Conservation (phyloP, 2,329 filamentous ascomycete species). For the Venturia asperata region DNA sequence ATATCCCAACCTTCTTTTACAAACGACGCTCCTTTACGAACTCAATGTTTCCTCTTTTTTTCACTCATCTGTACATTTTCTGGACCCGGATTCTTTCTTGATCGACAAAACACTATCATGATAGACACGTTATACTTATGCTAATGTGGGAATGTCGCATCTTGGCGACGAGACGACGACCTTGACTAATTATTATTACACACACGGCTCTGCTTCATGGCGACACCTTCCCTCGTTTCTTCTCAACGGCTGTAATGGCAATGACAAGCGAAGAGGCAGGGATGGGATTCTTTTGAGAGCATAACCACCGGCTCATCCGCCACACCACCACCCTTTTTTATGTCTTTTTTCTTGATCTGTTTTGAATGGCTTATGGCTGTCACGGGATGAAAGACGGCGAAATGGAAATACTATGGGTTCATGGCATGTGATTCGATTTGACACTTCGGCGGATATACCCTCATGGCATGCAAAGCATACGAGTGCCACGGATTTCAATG, state of each 20-base stretch:
- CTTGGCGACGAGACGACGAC: slow-evolving; percentile 12
- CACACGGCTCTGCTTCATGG: not conserved
- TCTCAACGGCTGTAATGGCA: not conserved
- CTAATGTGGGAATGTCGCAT: slow-evolving; percentile 11
- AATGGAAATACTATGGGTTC: not conserved
- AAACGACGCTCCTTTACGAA: slow-evolving; percentile 14
- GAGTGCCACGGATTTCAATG: slow-evolving; percentile 9
- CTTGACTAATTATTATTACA: slow-evolving; percentile 6
- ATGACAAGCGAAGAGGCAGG: not conserved
- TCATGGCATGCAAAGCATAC: slow-evolving; percentile 12
- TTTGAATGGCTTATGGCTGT: not conserved
- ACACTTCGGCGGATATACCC: slow-evolving; percentile 11
- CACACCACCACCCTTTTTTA: not conserved
- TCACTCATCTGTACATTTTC: not conserved
- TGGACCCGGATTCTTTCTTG: not conserved
- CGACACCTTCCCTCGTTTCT: not conserved
- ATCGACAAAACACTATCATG: not conserved
- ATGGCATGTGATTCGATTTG: not conserved
- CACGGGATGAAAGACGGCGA: not conserved
- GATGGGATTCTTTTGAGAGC: not conserved
- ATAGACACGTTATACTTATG: slow-evolving; percentile 6
- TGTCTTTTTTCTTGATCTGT: not conserved
- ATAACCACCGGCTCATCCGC: not conserved
- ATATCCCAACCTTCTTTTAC: slow-evolving; percentile 14
- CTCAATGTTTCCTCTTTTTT: not conserved